Conservation (phyloP, 768 basidiomycete species). For the Tricholoma saponaceum region DNA sequence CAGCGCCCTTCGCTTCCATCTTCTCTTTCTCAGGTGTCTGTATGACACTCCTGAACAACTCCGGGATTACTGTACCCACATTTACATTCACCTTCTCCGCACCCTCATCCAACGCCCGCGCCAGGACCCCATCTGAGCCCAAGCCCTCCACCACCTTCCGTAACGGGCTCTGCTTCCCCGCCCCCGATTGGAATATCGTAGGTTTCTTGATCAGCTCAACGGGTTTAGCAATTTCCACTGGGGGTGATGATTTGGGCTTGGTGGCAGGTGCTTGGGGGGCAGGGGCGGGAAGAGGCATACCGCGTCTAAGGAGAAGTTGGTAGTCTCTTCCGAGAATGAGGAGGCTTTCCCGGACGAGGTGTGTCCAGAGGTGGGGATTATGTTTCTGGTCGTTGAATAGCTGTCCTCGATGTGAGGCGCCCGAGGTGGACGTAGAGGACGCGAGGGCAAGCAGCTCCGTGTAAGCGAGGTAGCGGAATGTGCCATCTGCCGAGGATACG, state of each 20-base stretch:
- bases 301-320: slow-evolving; percentile 58
- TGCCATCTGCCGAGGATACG: slow-evolving; percentile 43
- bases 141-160: slow-evolving; percentile 51
- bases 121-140: slow-evolving; percentile 55
- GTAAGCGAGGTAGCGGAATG: slow-evolving; percentile 65
- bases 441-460: slow-evolving; percentile 55
- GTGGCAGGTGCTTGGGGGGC: slow-evolving; percentile 10
- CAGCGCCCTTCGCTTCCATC: slow-evolving; percentile 16
- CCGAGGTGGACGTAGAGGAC: slow-evolving; percentile 34
- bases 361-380: slow-evolving; percentile 59
- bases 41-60: not conserved
- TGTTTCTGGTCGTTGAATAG: slow-evolving; percentile 71
- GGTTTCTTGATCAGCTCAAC: slow-evolving; percentile 29
- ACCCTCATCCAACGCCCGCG: slow-evolving; percentile 45
- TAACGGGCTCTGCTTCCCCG: slow-evolving; percentile 41
- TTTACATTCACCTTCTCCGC: slow-evolving; percentile 28
- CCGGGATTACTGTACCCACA: not conserved
- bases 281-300: slow-evolving; percentile 34
- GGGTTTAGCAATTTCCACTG: slow-evolving; percentile 17
- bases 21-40: slow-evolving; percentile 15
- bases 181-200: slow-evolving; percentile 38
- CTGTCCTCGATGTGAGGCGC: slow-evolving; percentile 42
- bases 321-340: slow-evolving; percentile 66
- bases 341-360: slow-evolving; percentile 54
- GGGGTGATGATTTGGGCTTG: slow-evolving; percentile 4